Evolutionary conservation across 805 yeast species (phyloP), one percentile per base, ranked within the genome.

Genomic region (Starmerella bombicola): DNA sequence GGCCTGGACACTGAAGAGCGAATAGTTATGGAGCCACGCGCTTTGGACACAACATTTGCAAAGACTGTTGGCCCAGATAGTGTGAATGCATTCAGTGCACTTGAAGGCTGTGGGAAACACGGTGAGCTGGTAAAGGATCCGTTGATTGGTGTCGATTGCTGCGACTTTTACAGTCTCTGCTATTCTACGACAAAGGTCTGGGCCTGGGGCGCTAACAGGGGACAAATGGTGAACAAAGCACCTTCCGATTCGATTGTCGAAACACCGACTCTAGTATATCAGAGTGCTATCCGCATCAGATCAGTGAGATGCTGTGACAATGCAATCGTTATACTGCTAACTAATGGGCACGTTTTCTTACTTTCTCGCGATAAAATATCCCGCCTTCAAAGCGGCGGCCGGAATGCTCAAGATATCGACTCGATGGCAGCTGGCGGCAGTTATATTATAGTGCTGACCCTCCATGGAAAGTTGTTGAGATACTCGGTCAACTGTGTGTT

Each of bases 181-280:
- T 41, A 38, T 34, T 29, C 49, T 5, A 30, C 41, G 5, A 31
- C 34, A 3, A 39, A 38, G 17, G 30, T 52, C 5, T 53, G 45
- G 40, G 36, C 42, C 18, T 53, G 57, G 57, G 57, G 57, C 17
- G 42, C 38, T 3, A 51, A 53, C 30, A 35, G 43, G 2, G 57
- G 55, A 25, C 55, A 52, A 32, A 47, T 53, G 50, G 16, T 41
- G 33, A 31, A 26, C 16, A 26, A 42, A 24, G 45, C 41, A 5
- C 19, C 44, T 16, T n/a, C 20, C 9, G 38, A 41, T 6, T 35
- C 35, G 6, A 34, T 35, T 5, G 42, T 39, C 5, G 41, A 35
- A 4, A 40, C 39, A n/a, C 53, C 53, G 3, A 25, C 30, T n/a
- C 15, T 46, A n/a, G 35, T 50, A 1, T 32, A 33, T 16, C 33